Conservation (phyloP, 2,329 filamentous ascomycete species). For the Ophiostoma novo-ulmi region DNA sequence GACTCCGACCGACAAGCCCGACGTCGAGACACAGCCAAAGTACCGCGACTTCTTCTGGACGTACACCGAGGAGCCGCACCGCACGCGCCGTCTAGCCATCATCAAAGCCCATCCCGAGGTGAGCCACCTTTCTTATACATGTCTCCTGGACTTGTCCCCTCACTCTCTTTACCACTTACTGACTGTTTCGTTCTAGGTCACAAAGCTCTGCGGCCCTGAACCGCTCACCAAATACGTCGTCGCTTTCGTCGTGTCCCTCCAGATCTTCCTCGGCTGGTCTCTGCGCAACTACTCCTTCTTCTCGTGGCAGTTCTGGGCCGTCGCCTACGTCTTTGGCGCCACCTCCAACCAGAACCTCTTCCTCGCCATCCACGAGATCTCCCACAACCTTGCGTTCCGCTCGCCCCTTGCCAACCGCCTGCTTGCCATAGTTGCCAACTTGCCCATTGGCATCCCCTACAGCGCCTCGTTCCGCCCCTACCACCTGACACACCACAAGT, state of each 20-base stretch:
- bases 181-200: constrained; percentile 55
- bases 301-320: constrained; percentile 77
- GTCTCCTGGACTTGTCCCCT: neutral
- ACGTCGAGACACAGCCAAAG: constrained; percentile 34
- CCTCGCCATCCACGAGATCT: constrained; percentile 97
- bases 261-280: constrained; percentile 70
- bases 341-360: constrained; percentile 98
- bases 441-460: constrained; percentile 93
- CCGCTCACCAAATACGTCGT: constrained; percentile 94
- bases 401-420: constrained; percentile 74
- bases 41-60: constrained; percentile 88
- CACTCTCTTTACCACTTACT: neutral
- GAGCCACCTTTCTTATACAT: constrained; percentile 20
- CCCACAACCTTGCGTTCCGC: constrained; percentile 91
- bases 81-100: constrained; percentile 82
- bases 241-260: constrained; percentile 72
- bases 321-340: constrained; percentile 86
- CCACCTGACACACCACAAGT: constrained; percentile 98
- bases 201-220: constrained; percentile 93
- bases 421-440: constrained; percentile 86
- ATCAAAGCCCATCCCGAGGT: constrained; percentile 98
- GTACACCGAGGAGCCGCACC: constrained; percentile 95
- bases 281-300: constrained; percentile 73
- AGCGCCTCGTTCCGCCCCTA: constrained; percentile 91
- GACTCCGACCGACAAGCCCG: neutral